Evolutionary conservation across 2,329 filamentous ascomycete species (phyloP).

Genomic region (Beauveria rudraprayagi): DNA sequence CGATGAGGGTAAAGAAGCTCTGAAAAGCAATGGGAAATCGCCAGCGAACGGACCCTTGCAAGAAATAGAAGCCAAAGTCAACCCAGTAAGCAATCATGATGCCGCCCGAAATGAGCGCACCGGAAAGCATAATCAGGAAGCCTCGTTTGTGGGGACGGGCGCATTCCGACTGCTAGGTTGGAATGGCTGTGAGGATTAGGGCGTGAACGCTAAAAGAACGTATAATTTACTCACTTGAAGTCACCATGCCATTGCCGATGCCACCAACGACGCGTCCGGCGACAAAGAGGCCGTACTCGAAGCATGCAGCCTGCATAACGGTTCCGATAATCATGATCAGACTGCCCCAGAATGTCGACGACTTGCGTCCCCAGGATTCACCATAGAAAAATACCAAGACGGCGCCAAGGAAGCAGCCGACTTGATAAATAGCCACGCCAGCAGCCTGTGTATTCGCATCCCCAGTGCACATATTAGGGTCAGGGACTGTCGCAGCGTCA

Average conservation of each 20-base stretch:
- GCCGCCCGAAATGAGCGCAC: conserved; percentile 21
- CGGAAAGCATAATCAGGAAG: conserved; percentile 21
- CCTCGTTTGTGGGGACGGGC: conserved; percentile 21
- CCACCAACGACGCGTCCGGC: conserved; percentile 20
- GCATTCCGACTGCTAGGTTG: conserved; percentile 23
- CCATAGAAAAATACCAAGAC: conserved; percentile 23
- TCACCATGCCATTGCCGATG: conserved; percentile 23
- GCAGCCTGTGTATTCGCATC: conserved; percentile 22
- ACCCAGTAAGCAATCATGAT: conserved; percentile 27
- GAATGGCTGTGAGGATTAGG: conserved; percentile 15
- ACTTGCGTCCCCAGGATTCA: conserved; percentile 23
- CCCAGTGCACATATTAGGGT: conserved; percentile 19
- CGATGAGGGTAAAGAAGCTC: conserved; percentile 28
- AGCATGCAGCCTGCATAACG: conserved; percentile 19
- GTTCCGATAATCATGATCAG: conserved; percentile 24
- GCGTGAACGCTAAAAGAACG: background rate
- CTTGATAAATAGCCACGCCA: conserved; percentile 21
- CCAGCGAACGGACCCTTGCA: conserved; percentile 24
- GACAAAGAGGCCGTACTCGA: conserved; percentile 20
- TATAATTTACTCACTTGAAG: conserved; percentile 14
- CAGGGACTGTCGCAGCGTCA: conserved; percentile 12
- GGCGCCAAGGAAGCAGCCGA: conserved; percentile 23
- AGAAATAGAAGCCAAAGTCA: conserved; percentile 24
- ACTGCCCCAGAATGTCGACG: conserved; percentile 25
- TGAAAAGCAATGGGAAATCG: conserved; percentile 26